Evolutionary conservation across 2,329 filamentous ascomycete genomes (phyloP).

Genomic region (Fusarium xylarioides): DNA sequence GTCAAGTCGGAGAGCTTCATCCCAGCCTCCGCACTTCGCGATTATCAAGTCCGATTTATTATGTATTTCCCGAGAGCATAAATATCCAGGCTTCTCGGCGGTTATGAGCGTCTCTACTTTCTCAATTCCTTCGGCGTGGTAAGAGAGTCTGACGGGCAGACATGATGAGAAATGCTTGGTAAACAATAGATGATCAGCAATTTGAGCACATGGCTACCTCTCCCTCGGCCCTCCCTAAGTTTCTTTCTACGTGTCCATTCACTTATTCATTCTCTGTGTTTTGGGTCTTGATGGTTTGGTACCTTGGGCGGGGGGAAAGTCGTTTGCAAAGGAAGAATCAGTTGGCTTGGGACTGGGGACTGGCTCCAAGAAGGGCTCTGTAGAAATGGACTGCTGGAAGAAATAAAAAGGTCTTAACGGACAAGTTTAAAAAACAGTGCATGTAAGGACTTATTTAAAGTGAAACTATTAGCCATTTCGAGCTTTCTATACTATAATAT

Average conservation of each 20-base stretch:
- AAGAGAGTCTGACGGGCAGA: constrained; percentile 14
- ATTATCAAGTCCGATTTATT: constrained; percentile 1
- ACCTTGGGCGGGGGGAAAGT: background rate
- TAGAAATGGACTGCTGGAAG: constrained; percentile 13
- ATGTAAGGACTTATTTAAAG: constrained; percentile 1
- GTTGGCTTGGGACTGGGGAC: constrained; percentile 5
- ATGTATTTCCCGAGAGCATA: constrained; percentile 8
- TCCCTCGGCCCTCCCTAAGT: background rate
- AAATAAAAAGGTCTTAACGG: background rate
- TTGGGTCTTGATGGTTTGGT: constrained; percentile 5
- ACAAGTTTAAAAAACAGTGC: background rate
- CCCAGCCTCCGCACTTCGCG: background rate
- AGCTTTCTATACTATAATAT: background rate
- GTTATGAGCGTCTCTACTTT: constrained; percentile 13
- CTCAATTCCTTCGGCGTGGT: constrained; percentile 22
- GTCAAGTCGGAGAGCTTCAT: background rate
- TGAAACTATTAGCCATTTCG: background rate
- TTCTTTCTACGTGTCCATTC: background rate
- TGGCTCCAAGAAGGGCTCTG: constrained; percentile 17
- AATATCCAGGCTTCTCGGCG: background rate
- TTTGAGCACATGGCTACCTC: constrained; percentile 2
- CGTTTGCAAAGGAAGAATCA: background rate
- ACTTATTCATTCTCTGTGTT: constrained; percentile 8
- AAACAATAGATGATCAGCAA: constrained; percentile 31
- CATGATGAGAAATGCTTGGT: constrained; percentile 11